Conservation (phyloP, 2,329 filamentous ascomycete species). For the Botryotinia calthae region DNA sequence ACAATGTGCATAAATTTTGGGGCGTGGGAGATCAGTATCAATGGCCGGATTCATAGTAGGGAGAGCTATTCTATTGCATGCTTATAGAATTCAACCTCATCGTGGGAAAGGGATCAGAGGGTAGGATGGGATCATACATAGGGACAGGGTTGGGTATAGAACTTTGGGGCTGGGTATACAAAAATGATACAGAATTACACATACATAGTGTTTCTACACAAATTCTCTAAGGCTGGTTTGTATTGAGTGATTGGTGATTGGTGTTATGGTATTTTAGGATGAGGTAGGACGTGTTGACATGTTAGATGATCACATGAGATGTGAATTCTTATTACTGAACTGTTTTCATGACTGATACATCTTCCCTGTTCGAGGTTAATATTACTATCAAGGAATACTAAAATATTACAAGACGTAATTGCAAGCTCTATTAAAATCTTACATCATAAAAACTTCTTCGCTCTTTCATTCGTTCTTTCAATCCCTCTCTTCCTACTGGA, state of each 20-base stretch:
- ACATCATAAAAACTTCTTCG: background rate
- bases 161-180: background rate
- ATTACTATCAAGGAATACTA: background rate
- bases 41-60: background rate
- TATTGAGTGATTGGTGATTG: background rate
- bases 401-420: background rate
- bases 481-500: too few relatives aligned
- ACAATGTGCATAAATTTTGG: background rate
- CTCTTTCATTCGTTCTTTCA: too few relatives aligned
- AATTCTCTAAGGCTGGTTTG: background rate
- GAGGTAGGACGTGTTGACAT: background rate
- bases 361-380: background rate
- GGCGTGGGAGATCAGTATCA: background rate
- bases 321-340: background rate
- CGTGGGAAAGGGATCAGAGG: background rate
- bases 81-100: background rate
- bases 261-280: background rate
- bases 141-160: background rate
- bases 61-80: too few relatives aligned
- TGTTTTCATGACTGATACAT: accelerated
- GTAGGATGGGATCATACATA: background rate
- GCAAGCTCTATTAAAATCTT: accelerated
- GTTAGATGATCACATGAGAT: background rate
- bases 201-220: background rate
- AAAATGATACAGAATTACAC: background rate